phyloP scores from a whole-genome alignment of 2,329 filamentous ascomycete genomes.

The Venturia asperata region DNA sequence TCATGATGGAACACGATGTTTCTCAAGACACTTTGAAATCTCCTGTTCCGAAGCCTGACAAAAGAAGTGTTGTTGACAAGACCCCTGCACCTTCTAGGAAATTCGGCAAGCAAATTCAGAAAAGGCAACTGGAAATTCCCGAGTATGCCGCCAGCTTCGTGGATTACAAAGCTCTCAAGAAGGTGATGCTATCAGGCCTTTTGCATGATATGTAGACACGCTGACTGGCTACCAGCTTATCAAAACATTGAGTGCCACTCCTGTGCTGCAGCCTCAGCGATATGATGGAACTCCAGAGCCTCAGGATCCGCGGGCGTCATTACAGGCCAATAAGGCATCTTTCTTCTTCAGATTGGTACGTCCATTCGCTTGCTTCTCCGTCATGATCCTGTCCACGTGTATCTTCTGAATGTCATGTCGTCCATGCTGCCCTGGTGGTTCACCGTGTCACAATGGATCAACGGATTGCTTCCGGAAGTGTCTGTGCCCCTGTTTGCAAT shows the following conservation, averaged over 20 bases:
- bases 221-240: slow-evolving; percentile 62
- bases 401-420: neutral
- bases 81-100: slow-evolving; percentile 57
- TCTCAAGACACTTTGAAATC: neutral
- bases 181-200: slow-evolving; percentile 51
- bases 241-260: slow-evolving; percentile 92
- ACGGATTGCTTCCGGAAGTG: neutral
- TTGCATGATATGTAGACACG: slow-evolving; percentile 25
- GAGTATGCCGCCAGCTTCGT: slow-evolving; percentile 99
- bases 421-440: neutral
- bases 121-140: slow-evolving; percentile 95
- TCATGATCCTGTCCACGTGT: neutral
- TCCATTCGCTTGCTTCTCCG: neutral
- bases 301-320: slow-evolving; percentile 72
- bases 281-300: slow-evolving; percentile 42
- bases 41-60: neutral
- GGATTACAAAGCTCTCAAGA: slow-evolving; percentile 98
- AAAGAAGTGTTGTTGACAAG: neutral
- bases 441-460: neutral
- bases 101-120: slow-evolving; percentile 99
- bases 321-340: slow-evolving; percentile 95
- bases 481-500: neutral
- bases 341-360: slow-evolving; percentile 96
- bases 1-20: neutral
- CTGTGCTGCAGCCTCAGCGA: slow-evolving; percentile 70